Evolutionary conservation across 345 rosid genomes (phyloP).

Genomic region (Ceriops decandra): DNA sequence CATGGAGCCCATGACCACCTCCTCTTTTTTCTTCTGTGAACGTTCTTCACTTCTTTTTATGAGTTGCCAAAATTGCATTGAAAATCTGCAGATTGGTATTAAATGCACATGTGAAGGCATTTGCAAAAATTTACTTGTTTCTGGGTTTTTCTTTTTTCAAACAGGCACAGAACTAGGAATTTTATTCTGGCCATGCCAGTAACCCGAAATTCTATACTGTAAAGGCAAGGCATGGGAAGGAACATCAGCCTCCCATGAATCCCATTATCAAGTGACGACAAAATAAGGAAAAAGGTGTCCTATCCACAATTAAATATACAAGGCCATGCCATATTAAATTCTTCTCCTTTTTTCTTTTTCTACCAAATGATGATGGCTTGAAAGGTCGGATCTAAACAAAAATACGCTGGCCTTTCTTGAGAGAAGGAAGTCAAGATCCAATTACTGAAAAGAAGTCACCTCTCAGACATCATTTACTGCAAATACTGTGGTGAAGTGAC

Average conservation of each 20-base stretch:
- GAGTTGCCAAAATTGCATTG: conserved; percentile 9
- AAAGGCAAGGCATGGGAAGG: conserved; percentile 30
- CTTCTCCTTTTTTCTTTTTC: neutral
- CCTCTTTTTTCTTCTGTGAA: neutral
- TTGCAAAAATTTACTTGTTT: neutral
- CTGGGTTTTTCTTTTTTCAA: neutral
- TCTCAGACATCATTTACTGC: conserved; percentile 25
- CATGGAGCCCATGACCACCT: neutral
- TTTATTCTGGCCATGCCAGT: conserved; percentile 10
- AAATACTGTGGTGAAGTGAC: conserved; percentile 21
- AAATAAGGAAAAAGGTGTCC: neutral
- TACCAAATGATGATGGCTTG: neutral
- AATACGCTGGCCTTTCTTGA: neutral
- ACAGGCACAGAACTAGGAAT: conserved; percentile 8
- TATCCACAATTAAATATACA: conserved; percentile 3
- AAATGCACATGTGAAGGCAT: conserved; percentile 40
- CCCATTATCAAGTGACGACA: conserved; percentile 9
- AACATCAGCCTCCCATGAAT: conserved; percentile 28
- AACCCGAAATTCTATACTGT: conserved; percentile 19
- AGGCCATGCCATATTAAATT: neutral
- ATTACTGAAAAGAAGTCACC: neutral
- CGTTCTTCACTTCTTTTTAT: neutral
- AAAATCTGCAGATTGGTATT: conserved; percentile 15
- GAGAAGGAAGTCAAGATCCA: conserved; percentile 17
- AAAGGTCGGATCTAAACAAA: neutral